A percentile compares a stretch with the other conserved stretches of the same genome.
phyloP scores from a whole-genome alignment of 2,329 filamentous ascomycete species.

The Ascochyta lentis region DNA sequence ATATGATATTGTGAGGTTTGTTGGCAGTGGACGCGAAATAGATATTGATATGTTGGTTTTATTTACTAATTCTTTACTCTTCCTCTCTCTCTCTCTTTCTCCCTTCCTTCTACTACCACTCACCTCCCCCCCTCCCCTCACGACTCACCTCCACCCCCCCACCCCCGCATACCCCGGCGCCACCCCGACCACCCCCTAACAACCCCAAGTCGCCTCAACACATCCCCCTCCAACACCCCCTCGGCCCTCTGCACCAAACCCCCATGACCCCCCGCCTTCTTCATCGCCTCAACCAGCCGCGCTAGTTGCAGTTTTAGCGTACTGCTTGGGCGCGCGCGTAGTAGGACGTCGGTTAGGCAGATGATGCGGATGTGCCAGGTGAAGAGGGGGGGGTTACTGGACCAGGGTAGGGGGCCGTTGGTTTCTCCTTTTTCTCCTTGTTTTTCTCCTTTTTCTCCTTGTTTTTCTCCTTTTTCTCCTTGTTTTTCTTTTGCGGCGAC shows the following conservation, averaged over 20 bases:
- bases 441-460: too few species aligned
- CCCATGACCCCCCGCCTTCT: background rate
- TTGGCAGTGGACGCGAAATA: too few species aligned
- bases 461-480: too few species aligned
- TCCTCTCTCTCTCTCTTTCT: too few species aligned
- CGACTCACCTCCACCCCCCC: background rate
- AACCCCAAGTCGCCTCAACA: conserved; percentile 3
- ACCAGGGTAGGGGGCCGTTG: conserved; percentile 77
- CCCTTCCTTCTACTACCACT: too few species aligned
- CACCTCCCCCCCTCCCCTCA: too few species aligned
- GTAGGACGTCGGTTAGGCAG: conserved; percentile 50
- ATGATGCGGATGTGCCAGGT: conserved; percentile 60
- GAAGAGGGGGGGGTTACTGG: conserved; percentile 72
- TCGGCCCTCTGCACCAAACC: background rate
- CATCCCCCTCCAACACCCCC: conserved; percentile 3
- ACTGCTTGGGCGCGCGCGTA: conserved; percentile 20
- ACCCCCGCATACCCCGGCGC: conserved; percentile 9
- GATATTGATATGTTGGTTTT: background rate
- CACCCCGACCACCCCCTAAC: conserved; percentile 3
- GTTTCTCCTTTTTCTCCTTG: conserved; percentile 19
- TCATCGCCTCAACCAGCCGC: background rate
- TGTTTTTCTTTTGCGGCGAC: too few species aligned
- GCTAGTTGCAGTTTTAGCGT: conserved; percentile 7
- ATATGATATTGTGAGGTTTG: background rate
- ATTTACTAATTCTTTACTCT: too few species aligned